Evolutionary conservation across 164 flowering plant genomes (phyloP), one percentile per base, ranked within the genome.

Genomic region (Sextonia rubra): DNA sequence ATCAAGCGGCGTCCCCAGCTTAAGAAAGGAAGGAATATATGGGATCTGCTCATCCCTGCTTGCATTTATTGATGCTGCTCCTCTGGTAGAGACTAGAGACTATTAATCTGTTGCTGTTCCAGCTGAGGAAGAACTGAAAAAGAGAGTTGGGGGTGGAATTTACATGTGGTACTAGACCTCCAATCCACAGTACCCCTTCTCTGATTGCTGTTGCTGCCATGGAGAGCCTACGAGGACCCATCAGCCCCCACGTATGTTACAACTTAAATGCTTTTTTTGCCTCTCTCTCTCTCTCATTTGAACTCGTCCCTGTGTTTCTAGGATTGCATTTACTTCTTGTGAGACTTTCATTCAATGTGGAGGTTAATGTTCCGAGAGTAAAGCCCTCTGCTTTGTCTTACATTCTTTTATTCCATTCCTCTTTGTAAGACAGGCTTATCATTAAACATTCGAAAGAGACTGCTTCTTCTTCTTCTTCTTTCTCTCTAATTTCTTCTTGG

Each of bases 161-260:
- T 24, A 26, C 6, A 22, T 11, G 64, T 20, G 25, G 64, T 24
- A 25, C 27, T 22, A 22, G 64, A 61, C 14, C 12, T 22, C 22
- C 25, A 24, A 22, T 22, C 22, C 25, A 6, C 25, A 22, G 25
- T 26, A 61, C 27, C 24, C 11, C 30, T 12, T 9, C 47, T 52
- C 11, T 64, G 37, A 17, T 71, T 73, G 47, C 61, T 69, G 30
- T 47, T 12, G 71, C 71, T 80, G 60, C 73, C 67, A 88, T 88
- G 89, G 91, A 88, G 85, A 79, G 81, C 70, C 83, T 86, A 62
- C 89, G 82, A 83, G 89, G 83, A 77, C 82, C 86, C 80, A 82
- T 83, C 64, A 78, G 82, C 74, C 78, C 85, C 56, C 77, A 74
- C 72, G 89, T 86, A 84, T 78, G 91, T 82, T 74, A 20, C n/a